Percentiles rank a stretch among this genome's conserved stretches.
These are phyloP conservation scores for Tetraselmis chui DNA, from an alignment of 139 green algal species.

Conservation along the genomic window DNA sequence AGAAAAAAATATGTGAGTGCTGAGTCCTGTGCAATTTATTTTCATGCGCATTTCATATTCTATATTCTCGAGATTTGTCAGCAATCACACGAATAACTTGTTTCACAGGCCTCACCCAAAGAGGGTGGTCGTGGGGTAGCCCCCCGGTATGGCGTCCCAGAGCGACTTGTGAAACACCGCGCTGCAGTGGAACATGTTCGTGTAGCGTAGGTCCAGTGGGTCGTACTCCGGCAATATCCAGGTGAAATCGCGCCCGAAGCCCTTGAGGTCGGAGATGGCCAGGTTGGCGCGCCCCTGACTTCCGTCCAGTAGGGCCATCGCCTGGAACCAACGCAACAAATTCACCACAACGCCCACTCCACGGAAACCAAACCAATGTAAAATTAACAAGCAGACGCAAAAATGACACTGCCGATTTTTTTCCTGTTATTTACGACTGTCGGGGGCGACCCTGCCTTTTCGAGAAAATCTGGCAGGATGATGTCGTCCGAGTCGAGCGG, in stretches of 20 bases:
- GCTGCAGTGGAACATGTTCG: slow-evolving; percentile 36
- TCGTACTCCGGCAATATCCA: slow-evolving; percentile 28
- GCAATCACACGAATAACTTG: no score
- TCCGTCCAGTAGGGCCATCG: neutral
- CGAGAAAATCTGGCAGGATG: slow-evolving; percentile 17
- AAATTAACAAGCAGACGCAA: no score
- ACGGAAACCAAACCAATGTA: no score
- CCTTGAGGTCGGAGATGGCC: slow-evolving; percentile 27
- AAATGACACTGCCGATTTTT: no score
- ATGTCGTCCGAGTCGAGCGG: slow-evolving; percentile 35
- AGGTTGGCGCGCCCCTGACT: slow-evolving; percentile 4
- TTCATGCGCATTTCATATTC: no score
- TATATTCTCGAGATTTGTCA: no score
- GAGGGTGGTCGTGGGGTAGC: slow-evolving; percentile 26
- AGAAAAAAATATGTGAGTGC: no score
- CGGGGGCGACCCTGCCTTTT: slow-evolving; percentile 11
- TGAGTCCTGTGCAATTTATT: no score
- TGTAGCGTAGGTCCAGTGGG: slow-evolving; percentile 28
- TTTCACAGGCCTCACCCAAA: no score
- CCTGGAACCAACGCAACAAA: no score
- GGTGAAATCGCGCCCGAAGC: slow-evolving; percentile 32
- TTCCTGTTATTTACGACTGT: no score
- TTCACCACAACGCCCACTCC: no score
- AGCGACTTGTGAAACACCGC: slow-evolving; percentile 21
- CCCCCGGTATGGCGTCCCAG: slow-evolving; percentile 16